Conservation (phyloP, 352 stramenopile genomes). For the Phytopythium oedochilum region DNA sequence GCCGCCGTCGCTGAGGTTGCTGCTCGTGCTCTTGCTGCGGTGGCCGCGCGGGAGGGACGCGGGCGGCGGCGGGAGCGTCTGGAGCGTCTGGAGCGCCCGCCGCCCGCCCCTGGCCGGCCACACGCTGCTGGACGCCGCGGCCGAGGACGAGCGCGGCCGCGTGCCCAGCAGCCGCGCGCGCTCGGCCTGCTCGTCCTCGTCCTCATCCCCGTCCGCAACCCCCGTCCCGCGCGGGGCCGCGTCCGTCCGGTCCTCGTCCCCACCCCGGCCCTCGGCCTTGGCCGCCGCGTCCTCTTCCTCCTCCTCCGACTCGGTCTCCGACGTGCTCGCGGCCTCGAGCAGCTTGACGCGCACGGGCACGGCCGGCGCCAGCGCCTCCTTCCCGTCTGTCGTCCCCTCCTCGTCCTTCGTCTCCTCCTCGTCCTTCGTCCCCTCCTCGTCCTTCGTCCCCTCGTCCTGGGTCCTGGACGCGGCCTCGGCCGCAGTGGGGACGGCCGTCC, state of each 20-base stretch:
- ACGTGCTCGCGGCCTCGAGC: slow-evolving; percentile 21
- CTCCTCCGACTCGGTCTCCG: slow-evolving; percentile 52
- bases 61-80: not conserved
- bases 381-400: not conserved
- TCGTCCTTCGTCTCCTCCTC: slow-evolving; percentile 3
- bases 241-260: too few relatives aligned
- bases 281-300: slow-evolving; percentile 26
- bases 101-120: not conserved
- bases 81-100: not conserved
- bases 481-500: not conserved
- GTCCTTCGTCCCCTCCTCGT: too few relatives aligned
- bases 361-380: slow-evolving; percentile 1
- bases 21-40: slow-evolving; percentile 15
- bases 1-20: slow-evolving; percentile 14
- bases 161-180: slow-evolving; percentile 6
- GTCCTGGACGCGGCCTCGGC: not conserved
- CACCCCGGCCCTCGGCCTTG: not conserved
- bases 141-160: slow-evolving; percentile 17
- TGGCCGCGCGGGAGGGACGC: slow-evolving; percentile 1
- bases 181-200: slow-evolving; percentile 10
- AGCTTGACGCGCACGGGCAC: slow-evolving; percentile 9
- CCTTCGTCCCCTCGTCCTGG: not conserved
- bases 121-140: slow-evolving; percentile 8
- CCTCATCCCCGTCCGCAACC: too few relatives aligned
- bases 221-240: too few relatives aligned